Base-by-base conservation (phyloP, 768 basidiomycete genomes). In the Rhodotorula babjevae region DNA sequence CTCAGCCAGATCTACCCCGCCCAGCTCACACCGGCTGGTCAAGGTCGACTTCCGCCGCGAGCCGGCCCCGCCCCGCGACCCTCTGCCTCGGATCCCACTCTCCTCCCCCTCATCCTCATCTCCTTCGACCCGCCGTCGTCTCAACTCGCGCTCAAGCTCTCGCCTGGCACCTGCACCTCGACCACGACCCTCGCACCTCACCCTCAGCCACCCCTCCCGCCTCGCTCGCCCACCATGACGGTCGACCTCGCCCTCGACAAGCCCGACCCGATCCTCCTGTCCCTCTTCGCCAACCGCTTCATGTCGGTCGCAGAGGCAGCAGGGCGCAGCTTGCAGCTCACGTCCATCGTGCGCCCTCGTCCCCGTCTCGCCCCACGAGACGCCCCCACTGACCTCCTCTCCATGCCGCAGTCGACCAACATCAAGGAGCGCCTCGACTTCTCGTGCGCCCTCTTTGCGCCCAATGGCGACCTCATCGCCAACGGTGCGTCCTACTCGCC, bases 351-450 rank as follows among this genome's bases (percentile, higher is more conserved):
- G 53, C 16, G 52, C 44, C 12, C 44, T 29, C 47, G 18, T 47
- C n/a, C 21, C 40, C 29, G 29, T 18, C 46, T 61, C 19, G 1
- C 36, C n/a, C 6, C 46, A 27, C 46, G 15, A 9, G 3, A 6
- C 15, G 5, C 9, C 27, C 59, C 2, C 15, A 25, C 21, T 11
- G 21, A 14, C n/a, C 53, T 21, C 19, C 9, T 33, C 14, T 9
- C 36, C 36, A 9, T 36, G 36, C 36, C 16, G 93, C 61, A 90
- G 58, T 25, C 42, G 15, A 93, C 92, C n/a, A 93, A 96, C 78
- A 95, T 94, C 85, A 95, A 94, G 82, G 94, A 96, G 81, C 86
- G 94, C 7, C 86, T 96, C 59, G 94, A 96, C 81, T 96, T 91
- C 80, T 92, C 90, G 18, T 98, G 94, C 81, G 94, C 94, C 4